These are phyloP conservation scores for Multifurca ochricompacta DNA, from an alignment of 768 basidiomycete genomes.

Conservation along the genomic window DNA sequence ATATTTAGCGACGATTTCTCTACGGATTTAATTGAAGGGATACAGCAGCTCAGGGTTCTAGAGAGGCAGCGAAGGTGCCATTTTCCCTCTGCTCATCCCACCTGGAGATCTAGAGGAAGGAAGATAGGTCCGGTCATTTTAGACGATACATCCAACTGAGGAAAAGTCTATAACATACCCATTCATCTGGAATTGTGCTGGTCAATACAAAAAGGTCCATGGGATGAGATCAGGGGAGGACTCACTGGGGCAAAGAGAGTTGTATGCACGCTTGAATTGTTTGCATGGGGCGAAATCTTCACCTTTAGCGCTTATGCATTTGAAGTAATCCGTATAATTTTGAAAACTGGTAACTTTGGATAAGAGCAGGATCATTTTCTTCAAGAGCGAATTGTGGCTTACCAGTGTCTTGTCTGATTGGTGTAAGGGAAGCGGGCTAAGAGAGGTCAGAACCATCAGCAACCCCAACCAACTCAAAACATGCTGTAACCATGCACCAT, in stretches of 20 bases:
- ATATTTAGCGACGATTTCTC: background rate
- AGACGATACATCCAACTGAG: background rate
- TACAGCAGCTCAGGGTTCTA: slow-evolving; percentile 53
- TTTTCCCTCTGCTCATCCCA: slow-evolving; percentile 95
- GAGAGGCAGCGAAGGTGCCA: slow-evolving; percentile 86
- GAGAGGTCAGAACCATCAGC: slow-evolving; percentile 9
- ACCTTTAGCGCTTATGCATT: slow-evolving; percentile 93
- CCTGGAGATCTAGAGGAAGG: slow-evolving; percentile 56
- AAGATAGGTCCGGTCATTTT: background rate
- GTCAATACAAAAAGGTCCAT: slow-evolving; percentile 3
- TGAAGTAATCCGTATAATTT: slow-evolving; percentile 98
- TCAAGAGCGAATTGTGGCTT: slow-evolving; percentile 21
- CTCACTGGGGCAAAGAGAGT: slow-evolving; percentile 96
- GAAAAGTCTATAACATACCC: slow-evolving; percentile 45
- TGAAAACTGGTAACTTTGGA: slow-evolving; percentile 54
- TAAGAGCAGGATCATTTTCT: background rate
- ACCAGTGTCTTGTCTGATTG: slow-evolving; percentile 98
- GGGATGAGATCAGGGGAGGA: slow-evolving; percentile 22
- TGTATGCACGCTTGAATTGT: slow-evolving; percentile 94
- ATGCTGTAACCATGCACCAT: slow-evolving; percentile 43
- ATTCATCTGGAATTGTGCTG: slow-evolving; percentile 59
- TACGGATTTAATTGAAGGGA: background rate
- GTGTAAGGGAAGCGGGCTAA: slow-evolving; percentile 82
- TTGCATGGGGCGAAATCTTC: slow-evolving; percentile 98
- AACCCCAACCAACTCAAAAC: background rate